A percentile compares a stretch with the other conserved stretches of the same genome.
Evolutionary conservation across 83 land plant species (phyloP).

Genomic region (Picea engelmannii): DNA sequence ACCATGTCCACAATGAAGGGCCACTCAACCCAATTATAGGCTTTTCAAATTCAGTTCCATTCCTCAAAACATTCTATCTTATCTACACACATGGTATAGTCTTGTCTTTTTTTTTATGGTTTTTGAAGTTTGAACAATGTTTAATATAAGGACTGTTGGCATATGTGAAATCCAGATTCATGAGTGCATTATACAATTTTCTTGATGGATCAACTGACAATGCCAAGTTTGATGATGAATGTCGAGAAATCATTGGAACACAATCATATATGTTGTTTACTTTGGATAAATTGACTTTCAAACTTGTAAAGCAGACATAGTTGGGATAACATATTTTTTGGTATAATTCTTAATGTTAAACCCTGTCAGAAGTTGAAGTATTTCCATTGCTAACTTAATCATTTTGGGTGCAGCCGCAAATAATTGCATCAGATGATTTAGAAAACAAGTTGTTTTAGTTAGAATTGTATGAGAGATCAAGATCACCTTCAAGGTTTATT

Average conservation of each 20-base stretch:
- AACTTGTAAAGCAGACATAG: conserved; percentile 83
- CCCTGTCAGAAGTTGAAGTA: background rate
- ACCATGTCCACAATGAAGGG: no score
- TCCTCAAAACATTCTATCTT: no score
- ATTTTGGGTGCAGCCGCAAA: conserved; percentile 57
- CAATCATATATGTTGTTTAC: conserved; percentile 93
- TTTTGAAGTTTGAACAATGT: no score
- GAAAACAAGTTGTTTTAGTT: conserved; percentile 79
- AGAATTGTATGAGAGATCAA: conserved; percentile 69
- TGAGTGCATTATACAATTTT: conserved; percentile 62
- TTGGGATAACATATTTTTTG: background rate
- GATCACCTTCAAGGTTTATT: conserved; percentile 52
- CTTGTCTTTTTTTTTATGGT: no score
- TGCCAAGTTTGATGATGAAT: conserved; percentile 69
- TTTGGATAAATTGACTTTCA: conserved; percentile 82
- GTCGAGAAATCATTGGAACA: conserved; percentile 72
- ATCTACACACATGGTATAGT: no score
- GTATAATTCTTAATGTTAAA: background rate
- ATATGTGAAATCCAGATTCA: conserved; percentile 38
- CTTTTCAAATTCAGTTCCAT: no score
- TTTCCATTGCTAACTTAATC: background rate
- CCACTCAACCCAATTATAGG: no score
- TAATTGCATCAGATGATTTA: conserved; percentile 74
- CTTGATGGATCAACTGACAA: conserved; percentile 92
- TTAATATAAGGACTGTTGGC: no score